A percentile compares a stretch with the other conserved stretches of the same genome.
Conservation (phyloP, 768 basidiomycete genomes). For the Myochromella boudieri region DNA sequence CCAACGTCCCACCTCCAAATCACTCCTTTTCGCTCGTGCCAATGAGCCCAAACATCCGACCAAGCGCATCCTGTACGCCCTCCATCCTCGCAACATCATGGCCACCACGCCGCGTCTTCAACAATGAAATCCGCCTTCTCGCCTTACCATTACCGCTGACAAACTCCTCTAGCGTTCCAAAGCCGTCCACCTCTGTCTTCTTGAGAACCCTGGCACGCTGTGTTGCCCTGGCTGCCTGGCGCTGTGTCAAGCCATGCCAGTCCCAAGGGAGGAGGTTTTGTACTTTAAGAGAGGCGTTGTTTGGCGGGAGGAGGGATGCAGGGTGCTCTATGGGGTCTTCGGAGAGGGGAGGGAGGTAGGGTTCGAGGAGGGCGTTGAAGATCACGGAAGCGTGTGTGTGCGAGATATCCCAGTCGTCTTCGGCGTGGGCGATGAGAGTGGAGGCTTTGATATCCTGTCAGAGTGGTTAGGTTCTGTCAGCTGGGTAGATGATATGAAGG, state of each 20-base stretch:
- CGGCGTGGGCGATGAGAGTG: conserved; percentile 71
- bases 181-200: conserved; percentile 42
- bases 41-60: conserved; percentile 39
- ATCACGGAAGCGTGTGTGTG: conserved; percentile 65
- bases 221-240: conserved; percentile 33
- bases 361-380: conserved; percentile 65
- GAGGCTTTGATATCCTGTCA: conserved; percentile 62
- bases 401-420: conserved; percentile 74
- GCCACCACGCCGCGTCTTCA: conserved; percentile 56
- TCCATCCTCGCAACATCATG: conserved; percentile 65
- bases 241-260: conserved; percentile 40
- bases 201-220: conserved; percentile 41
- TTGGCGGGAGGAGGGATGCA: conserved; percentile 25
- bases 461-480: background rate
- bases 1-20: too few species aligned
- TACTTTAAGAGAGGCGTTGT: conserved; percentile 27
- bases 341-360: conserved; percentile 48
- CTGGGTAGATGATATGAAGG: background rate
- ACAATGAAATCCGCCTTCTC: conserved; percentile 49
- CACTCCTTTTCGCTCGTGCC: background rate
- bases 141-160: conserved; percentile 19
- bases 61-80: conserved; percentile 67
- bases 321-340: conserved; percentile 11
- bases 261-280: conserved; percentile 23
- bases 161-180: conserved; percentile 54